These are phyloP conservation scores for Tolypocladium tropicale DNA, from an alignment of 2,329 filamentous ascomycete genomes.

Conservation along the genomic window DNA sequence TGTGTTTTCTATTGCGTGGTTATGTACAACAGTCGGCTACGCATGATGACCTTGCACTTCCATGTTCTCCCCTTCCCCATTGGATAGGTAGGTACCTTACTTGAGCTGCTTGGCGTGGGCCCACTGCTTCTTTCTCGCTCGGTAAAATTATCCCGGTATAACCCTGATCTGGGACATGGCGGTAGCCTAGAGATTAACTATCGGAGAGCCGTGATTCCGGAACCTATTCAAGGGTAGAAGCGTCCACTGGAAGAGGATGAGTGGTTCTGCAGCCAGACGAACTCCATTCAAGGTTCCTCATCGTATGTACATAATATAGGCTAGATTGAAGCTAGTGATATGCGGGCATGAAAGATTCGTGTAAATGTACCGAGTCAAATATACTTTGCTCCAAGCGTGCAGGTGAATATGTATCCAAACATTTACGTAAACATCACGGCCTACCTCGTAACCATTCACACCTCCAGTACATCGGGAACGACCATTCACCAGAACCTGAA, in stretches of 20 bases:
- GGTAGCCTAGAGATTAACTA: slow-evolving; percentile 15
- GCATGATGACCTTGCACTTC: slow-evolving; percentile 53
- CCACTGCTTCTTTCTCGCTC: slow-evolving; percentile 15
- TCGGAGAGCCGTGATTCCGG: slow-evolving; percentile 19
- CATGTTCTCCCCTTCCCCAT: slow-evolving; percentile 42
- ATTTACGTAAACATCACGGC: no score
- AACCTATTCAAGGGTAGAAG: slow-evolving; percentile 8
- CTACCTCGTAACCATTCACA: no score
- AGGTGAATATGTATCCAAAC: no score
- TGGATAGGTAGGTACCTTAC: slow-evolving; percentile 43
- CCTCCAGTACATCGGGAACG: no score
- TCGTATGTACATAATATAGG: no score
- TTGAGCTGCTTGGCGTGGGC: slow-evolving; percentile 48
- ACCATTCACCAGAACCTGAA: no score
- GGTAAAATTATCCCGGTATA: slow-evolving; percentile 20
- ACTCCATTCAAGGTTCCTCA: no score
- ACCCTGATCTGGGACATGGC: slow-evolving; percentile 15
- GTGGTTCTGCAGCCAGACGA: slow-evolving; percentile 8
- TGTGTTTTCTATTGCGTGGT: slow-evolving; percentile 48
- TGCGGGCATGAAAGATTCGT: no score
- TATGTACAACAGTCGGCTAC: slow-evolving; percentile 51
- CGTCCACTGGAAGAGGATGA: slow-evolving; percentile 5
- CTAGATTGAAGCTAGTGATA: no score
- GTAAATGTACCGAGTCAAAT: no score
- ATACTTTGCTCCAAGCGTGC: no score